phyloP scores from a whole-genome alignment of 257 asterid species.

The Capsicum rhomboideum region DNA sequence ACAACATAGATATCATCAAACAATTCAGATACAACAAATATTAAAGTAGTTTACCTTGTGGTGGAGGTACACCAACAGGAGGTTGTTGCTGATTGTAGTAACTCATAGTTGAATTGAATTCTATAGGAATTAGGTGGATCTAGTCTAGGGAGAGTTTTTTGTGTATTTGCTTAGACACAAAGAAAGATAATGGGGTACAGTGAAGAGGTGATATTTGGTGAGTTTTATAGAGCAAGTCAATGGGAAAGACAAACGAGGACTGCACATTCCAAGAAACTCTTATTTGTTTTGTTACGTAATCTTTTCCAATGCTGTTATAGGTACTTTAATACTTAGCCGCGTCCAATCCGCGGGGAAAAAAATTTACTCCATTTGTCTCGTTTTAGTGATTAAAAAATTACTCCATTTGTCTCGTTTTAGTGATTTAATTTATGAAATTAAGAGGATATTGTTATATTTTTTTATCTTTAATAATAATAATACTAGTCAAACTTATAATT shows the following conservation, averaged over 20 bases:
- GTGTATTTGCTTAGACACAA: background rate
- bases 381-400: too few relatives aligned
- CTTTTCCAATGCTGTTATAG: background rate
- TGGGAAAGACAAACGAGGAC: too few relatives aligned
- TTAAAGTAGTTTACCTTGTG: slow-evolving; percentile 37
- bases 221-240: background rate
- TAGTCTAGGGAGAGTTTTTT: background rate
- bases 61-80: slow-evolving; percentile 70
- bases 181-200: background rate
- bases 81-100: slow-evolving; percentile 59
- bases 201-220: background rate
- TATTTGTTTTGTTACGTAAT: background rate
- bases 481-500: too few relatives aligned
- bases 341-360: background rate
- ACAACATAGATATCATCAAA: background rate
- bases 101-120: slow-evolving; percentile 38
- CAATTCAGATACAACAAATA: background rate
- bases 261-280: background rate
- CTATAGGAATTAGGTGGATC: background rate
- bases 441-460: too few relatives aligned
- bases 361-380: too few relatives aligned
- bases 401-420: too few relatives aligned
- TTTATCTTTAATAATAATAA: too few relatives aligned
- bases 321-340: background rate
- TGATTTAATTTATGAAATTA: too few relatives aligned